Evolutionary conservation across 2,329 filamentous ascomycete genomes (phyloP).

Genomic region (Cladosporium velox): DNA sequence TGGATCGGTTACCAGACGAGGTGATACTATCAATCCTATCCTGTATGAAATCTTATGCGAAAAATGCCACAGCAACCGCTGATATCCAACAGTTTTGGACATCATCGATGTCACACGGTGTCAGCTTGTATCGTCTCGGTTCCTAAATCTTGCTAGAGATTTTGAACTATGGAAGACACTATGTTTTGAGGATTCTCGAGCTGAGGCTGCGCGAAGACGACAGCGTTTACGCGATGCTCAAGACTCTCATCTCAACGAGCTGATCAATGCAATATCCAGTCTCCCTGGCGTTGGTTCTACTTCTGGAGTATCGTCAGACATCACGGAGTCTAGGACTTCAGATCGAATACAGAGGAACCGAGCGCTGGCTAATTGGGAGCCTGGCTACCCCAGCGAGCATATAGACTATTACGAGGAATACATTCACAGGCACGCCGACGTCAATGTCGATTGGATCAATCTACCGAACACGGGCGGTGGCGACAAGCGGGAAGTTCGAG

Average conservation of each 20-base stretch:
- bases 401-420: slow-evolving; percentile 89
- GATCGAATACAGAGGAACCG: slow-evolving; percentile 42
- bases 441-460: slow-evolving; percentile 77
- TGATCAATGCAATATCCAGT: slow-evolving; percentile 44
- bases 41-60: slow-evolving; percentile 37
- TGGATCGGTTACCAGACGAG: slow-evolving; percentile 42
- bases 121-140: slow-evolving; percentile 67
- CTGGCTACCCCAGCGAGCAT: slow-evolving; percentile 68
- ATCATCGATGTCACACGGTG: slow-evolving; percentile 65
- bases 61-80: slow-evolving; percentile 18
- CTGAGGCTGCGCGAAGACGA: slow-evolving; percentile 63
- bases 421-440: slow-evolving; percentile 74
- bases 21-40: slow-evolving; percentile 47
- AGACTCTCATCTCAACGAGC: slow-evolving; percentile 48
- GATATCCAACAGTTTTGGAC: slow-evolving; percentile 57
- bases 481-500: slow-evolving; percentile 52
- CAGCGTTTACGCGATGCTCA: slow-evolving; percentile 41
- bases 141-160: slow-evolving; percentile 70
- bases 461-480: slow-evolving; percentile 51
- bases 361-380: slow-evolving; percentile 80
- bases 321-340: slow-evolving; percentile 25
- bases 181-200: slow-evolving; percentile 71
- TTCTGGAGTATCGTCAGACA: background rate
- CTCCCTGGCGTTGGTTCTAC: background rate
- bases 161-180: slow-evolving; percentile 73